A percentile compares a stretch with the other conserved stretches of the same genome.
phyloP scores from a whole-genome alignment of 2,329 filamentous ascomycete genomes.

The Beauveria caledonica region DNA sequence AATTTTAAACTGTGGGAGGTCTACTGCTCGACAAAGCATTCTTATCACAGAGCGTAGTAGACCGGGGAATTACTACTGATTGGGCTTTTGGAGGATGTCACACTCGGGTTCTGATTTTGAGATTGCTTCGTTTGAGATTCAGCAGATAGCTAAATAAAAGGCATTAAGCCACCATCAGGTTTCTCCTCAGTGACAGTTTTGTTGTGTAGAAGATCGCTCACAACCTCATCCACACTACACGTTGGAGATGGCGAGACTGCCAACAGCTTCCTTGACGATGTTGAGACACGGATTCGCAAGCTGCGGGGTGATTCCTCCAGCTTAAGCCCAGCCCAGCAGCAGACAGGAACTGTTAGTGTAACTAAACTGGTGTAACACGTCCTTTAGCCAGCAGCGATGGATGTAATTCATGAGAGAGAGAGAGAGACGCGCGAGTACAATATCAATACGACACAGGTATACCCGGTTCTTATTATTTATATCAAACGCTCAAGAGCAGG shows the following conservation, averaged over 20 bases:
- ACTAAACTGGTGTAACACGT: neutral
- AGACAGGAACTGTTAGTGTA: neutral
- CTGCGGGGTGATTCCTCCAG: neutral
- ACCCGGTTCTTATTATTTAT: constrained; percentile 1
- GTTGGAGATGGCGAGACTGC: constrained; percentile 7
- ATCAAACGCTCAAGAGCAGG: neutral
- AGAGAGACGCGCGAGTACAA: neutral
- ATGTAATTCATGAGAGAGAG: neutral
- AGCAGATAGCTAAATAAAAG: too few relatives aligned
- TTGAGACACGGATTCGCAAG: neutral
- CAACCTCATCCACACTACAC: neutral
- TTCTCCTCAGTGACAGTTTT: too few relatives aligned
- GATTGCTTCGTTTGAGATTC: too few relatives aligned
- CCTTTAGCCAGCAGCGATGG: neutral
- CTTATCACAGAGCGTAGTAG: too few relatives aligned
- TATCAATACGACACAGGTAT: neutral
- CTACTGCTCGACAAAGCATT: too few relatives aligned
- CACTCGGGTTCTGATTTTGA: too few relatives aligned
- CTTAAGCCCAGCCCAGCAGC: neutral
- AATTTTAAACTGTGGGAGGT: too few relatives aligned
- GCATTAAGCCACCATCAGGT: too few relatives aligned
- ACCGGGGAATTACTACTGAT: too few relatives aligned
- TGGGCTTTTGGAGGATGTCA: too few relatives aligned
- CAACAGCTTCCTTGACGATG: neutral
- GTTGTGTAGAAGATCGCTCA: neutral